Conservation (phyloP, 1,284 basidiomycete genomes). For the Cryptococcus sp. region DNA sequence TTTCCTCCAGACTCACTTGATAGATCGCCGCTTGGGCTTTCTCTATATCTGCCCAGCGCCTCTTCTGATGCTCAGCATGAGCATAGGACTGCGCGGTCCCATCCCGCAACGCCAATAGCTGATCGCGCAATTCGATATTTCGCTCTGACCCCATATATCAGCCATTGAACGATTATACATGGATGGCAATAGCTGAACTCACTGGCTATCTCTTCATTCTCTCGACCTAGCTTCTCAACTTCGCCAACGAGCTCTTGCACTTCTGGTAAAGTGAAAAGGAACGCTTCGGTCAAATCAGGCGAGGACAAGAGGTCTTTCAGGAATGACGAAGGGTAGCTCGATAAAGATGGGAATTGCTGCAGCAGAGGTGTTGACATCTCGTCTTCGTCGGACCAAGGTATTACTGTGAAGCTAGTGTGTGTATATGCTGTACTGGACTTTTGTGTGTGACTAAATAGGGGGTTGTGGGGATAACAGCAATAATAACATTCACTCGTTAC, state of each 20-base stretch:
- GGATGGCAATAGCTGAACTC: slow-evolving; percentile 41
- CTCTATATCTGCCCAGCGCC: slow-evolving; percentile 78
- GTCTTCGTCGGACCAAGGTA: too few species aligned
- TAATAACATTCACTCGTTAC: too few species aligned
- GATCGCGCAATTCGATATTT: slow-evolving; percentile 73
- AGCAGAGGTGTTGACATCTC: slow-evolving; percentile 49
- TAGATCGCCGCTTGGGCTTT: slow-evolving; percentile 82
- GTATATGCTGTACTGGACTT: too few species aligned
- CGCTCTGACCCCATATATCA: slow-evolving; percentile 57
- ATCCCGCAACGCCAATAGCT: slow-evolving; percentile 68
- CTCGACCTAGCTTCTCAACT: slow-evolving; percentile 72
- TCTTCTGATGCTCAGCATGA: slow-evolving; percentile 74
- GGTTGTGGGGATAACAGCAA: too few species aligned
- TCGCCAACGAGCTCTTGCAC: slow-evolving; percentile 72
- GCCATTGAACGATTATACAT: too few species aligned
- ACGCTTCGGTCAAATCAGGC: slow-evolving; percentile 78
- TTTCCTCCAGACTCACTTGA: slow-evolving; percentile 60
- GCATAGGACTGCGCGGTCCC: slow-evolving; percentile 82
- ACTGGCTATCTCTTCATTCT: slow-evolving; percentile 83
- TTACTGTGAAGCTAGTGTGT: too few species aligned
- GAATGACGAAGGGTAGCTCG: slow-evolving; percentile 43
- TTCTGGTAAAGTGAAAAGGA: slow-evolving; percentile 72
- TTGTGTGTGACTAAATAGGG: too few species aligned
- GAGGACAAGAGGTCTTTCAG: slow-evolving; percentile 83
- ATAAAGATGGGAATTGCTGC: slow-evolving; percentile 48